Base-by-base conservation (phyloP, 345 rosid species). In the Barbarea vulgaris region DNA sequence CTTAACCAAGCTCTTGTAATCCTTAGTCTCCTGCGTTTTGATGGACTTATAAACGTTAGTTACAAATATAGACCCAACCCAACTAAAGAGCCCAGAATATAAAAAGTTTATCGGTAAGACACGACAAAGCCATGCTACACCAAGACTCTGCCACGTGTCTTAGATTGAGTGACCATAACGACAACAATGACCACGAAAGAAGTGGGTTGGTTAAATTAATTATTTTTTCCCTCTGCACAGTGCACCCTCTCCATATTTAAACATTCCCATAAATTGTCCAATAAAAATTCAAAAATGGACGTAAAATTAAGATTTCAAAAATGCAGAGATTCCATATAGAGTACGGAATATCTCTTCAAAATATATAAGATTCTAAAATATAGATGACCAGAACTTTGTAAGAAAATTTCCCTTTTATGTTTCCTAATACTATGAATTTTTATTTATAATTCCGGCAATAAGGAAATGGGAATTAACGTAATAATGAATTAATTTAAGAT, bases 1-100 rank as follows among this genome's bases (percentile, higher is more conserved):
- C 64, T 86, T 77, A 22, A 91, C 58, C 17, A 83, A 22, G 71
- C 61, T 80, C 63, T 75, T 85, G 79, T 91, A 91, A 37, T 51
- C 64, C 9, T 71, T 64, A 0, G 73, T 64, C 33, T 87, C 91
- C 96, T 90, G 61, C 72, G 42, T 25, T 34, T 53, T 5, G 36
- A 41, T 64, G 36, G 34, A 30, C 25, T 28, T n/a, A 1, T 1
- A 41, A 25, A n/a, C 67, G 37, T 42, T 42, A 63, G 67, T 63
- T 5, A 63, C 53, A 39, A 14, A 37, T 5, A 50, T 15, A 22
- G 63, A 69, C 56, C 63, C 48, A 60, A 30, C 6, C 8, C n/a
- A n/a, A n/a, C n/a, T n/a, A n/a, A 48, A 46, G 52, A 42, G 17
- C 68, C 53, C 39, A 27, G 5, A 27, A 0, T 34, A 63, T 10